phyloP scores from a whole-genome alignment of 176 grass and related monocot species.

The Miscanthus lutarioriparius region DNA sequence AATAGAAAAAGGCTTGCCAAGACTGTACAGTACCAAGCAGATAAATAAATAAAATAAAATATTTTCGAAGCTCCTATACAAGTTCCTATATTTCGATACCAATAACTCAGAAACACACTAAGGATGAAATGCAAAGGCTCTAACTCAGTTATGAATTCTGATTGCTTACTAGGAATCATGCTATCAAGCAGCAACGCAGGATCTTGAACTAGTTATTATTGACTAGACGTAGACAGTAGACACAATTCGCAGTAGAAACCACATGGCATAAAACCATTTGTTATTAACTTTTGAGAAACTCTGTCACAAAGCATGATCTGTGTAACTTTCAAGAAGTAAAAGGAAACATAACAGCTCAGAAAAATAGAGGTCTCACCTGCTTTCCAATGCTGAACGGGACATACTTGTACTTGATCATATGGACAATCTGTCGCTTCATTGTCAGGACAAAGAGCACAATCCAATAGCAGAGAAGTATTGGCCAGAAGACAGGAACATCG shows the following conservation, averaged over 20 bases:
- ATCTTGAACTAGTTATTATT: not conserved
- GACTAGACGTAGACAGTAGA: not conserved
- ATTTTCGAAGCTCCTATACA: not conserved
- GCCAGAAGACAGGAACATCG: slow-evolving; percentile 92
- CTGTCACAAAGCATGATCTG: not conserved
- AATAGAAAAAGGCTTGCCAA: not conserved
- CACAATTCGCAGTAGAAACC: not conserved
- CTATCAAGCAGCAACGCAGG: not conserved
- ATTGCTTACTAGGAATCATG: not conserved
- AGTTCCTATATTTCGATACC: not conserved
- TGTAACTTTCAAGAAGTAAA: not conserved
- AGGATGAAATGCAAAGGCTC: not conserved
- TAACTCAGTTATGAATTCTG: not conserved
- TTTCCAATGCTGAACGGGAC: slow-evolving; percentile 77
- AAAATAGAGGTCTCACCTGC: slow-evolving; percentile 56
- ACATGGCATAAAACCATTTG: not conserved
- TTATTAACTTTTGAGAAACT: not conserved
- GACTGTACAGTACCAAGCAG: not conserved
- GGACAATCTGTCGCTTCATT: slow-evolving; percentile 86
- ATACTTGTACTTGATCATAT: slow-evolving; percentile 91
- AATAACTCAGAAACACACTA: not conserved
- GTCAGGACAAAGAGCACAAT: slow-evolving; percentile 81
- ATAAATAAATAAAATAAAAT: not conserved
- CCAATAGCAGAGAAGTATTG: slow-evolving; percentile 86
- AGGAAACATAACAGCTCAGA: not conserved